A percentile compares a stretch with the other conserved stretches of the same genome.
Conservation (phyloP, 2,329 filamentous ascomycete species). For the Penicillium sp. region DNA sequence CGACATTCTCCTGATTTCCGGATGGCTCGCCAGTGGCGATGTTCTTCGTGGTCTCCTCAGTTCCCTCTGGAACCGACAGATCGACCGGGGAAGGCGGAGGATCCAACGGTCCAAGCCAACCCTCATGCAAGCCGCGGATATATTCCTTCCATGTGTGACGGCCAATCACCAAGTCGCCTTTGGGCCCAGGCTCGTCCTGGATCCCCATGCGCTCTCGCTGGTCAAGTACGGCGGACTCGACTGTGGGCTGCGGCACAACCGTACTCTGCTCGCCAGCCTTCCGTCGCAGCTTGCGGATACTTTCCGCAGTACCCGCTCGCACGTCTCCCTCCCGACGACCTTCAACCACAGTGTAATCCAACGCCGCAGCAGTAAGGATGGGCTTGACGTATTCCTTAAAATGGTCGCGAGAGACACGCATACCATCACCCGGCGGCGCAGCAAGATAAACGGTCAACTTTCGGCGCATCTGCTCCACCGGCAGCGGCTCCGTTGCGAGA, state of each 20-base stretch:
- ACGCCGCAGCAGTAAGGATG: conserved; percentile 76
- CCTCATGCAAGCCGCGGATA: conserved; percentile 85
- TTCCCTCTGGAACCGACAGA: conserved; percentile 20
- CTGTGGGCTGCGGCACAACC: conserved; percentile 42
- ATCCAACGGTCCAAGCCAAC: conserved; percentile 84
- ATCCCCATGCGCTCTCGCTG: conserved; percentile 64
- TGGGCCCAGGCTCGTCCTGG: conserved; percentile 65
- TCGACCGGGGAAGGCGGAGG: conserved; percentile 28
- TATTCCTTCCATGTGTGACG: conserved; percentile 98
- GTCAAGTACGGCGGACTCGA: conserved; percentile 59
- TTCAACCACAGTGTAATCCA: conserved; percentile 96
- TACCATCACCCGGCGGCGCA: conserved; percentile 78
- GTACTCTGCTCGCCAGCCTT: conserved; percentile 56
- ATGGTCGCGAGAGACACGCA: conserved; percentile 83
- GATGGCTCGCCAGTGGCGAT: conserved; percentile 20
- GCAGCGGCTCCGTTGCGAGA: conserved; percentile 71
- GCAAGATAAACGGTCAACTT: conserved; percentile 82
- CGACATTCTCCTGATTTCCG: conserved; percentile 25
- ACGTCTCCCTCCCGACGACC: conserved; percentile 90
- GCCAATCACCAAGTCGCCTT: conserved; percentile 84
- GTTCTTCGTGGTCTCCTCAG: conserved; percentile 26
- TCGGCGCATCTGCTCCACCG: conserved; percentile 68
- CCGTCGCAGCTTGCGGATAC: conserved; percentile 64
- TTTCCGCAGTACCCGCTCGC: conserved; percentile 77
- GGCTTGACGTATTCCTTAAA: conserved; percentile 96